These are phyloP conservation scores for Pyrrhoderma lamaoense DNA, from an alignment of 1,284 basidiomycete genomes.

Conservation along the genomic window DNA sequence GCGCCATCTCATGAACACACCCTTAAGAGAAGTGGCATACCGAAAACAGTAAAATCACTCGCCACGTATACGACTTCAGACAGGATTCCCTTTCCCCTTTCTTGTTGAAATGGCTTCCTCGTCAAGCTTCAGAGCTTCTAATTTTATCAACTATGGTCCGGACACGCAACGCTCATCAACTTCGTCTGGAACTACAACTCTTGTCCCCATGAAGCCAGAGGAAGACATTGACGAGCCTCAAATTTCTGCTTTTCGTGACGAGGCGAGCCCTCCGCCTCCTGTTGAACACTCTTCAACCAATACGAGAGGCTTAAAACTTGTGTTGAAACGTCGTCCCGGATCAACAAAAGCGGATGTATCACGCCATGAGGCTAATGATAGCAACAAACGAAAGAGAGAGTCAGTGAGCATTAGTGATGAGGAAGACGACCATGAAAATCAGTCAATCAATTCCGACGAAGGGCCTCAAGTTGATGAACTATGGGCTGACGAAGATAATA, in stretches of 20 bases:
- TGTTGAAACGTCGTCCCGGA: conserved; percentile 23
- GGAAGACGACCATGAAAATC: conserved; percentile 19
- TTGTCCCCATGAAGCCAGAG: conserved; percentile 5
- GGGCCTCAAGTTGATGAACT: conserved; percentile 60
- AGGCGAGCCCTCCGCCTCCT: conserved; percentile 54
- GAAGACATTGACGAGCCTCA: conserved; percentile 69
- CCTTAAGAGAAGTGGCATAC: too few relatives aligned
- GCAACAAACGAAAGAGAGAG: background rate
- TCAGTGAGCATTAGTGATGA: background rate
- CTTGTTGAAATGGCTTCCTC: background rate
- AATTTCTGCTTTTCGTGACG: conserved; percentile 67
- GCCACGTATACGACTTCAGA: too few relatives aligned
- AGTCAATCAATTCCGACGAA: conserved; percentile 52
- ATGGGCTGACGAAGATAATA: conserved; percentile 65
- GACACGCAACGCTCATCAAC: background rate
- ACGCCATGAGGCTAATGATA: conserved; percentile 23
- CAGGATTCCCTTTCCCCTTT: background rate
- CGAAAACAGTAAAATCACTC: too few relatives aligned
- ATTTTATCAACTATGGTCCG: too few relatives aligned
- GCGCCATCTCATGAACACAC: too few relatives aligned
- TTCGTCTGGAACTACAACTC: background rate
- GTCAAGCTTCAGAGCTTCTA: background rate
- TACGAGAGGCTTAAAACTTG: conserved; percentile 33
- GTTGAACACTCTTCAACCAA: conserved; percentile 22
- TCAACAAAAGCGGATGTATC: background rate